Base-by-base conservation (phyloP, 805 yeast species). In the Teunomyces funiuensis region DNA sequence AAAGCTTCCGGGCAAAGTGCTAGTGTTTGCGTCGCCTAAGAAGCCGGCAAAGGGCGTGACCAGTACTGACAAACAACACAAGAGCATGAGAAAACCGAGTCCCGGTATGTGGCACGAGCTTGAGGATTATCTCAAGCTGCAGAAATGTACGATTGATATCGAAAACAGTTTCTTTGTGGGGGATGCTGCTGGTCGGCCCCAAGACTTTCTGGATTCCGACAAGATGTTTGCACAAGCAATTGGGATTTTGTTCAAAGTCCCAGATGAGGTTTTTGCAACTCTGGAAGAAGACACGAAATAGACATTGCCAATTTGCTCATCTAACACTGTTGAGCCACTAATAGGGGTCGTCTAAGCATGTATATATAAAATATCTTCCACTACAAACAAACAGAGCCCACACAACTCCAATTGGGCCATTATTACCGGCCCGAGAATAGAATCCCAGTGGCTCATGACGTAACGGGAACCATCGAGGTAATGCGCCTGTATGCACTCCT, bases 101-200 rank as follows among this genome's bases (percentile, higher is more conserved):
- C 57, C 53, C 1, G 97, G 96, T 0, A 85, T 90, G 95, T 85
- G 86, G 82, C 60, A 71, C 0, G 74, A 71, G 37, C 66, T 85
- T 25, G 44, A 52, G 5, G 51, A 58, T 11, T 82, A 76, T 50
- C 45, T 79, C 10, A 43, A 52, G 11, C 36, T 45, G 29, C 52
- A 55, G 2, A 46, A 49, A 0, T 33, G 23, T 9, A 42, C 43
- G 6, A 50, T 81, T 2, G 81, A 80, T 51, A 37, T 57, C 37
- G 63, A 56, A 0, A 49, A 61, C 7, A 77, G 87, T 38, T 69
- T 82, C 40, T 93, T 65, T 59, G 90, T 89, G n/a, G 99, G 99
- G 5, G 99, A 91, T 66, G 98, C 98, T 0, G 98, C 97, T 5
- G 99, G 98, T 0, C 70, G 98, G 40, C 54, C 57, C 2, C 60